Conservation (phyloP, 129 eudicot species). For the Artemisia argyi region DNA sequence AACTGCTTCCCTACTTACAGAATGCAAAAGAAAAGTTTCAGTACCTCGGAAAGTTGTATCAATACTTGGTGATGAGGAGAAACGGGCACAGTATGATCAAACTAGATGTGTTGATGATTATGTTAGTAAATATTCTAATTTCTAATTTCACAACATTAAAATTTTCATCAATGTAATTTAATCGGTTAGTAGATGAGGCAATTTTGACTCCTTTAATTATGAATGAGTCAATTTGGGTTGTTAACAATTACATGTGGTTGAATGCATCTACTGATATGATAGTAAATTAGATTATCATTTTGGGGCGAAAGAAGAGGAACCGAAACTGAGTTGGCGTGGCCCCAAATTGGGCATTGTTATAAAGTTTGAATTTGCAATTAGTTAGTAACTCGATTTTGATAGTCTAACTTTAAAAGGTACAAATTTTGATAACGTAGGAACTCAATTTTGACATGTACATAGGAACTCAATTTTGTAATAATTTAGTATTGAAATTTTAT, state of each 20-base stretch:
- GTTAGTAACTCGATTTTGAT: too few relatives aligned
- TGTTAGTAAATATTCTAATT: slow-evolving; percentile 40
- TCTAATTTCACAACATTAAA: not conserved
- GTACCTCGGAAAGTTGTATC: slow-evolving; percentile 80
- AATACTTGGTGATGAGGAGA: slow-evolving; percentile 85
- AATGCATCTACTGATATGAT: too few relatives aligned
- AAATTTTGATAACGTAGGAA: too few relatives aligned
- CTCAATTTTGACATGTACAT: too few relatives aligned
- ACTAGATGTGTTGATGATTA: slow-evolving; percentile 79
- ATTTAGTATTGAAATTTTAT: too few relatives aligned
- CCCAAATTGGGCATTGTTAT: too few relatives aligned
- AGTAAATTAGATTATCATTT: not conserved
- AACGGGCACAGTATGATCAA: slow-evolving; percentile 73
- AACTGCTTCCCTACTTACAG: slow-evolving; percentile 28
- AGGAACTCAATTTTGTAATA: too few relatives aligned
- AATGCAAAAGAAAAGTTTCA: slow-evolving; percentile 82
- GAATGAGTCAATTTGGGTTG: not conserved
- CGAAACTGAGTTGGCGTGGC: too few relatives aligned
- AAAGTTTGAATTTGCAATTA: too few relatives aligned
- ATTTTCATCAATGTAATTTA: not conserved
- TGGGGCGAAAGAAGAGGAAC: too few relatives aligned
- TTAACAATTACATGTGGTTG: not conserved
- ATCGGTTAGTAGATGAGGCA: not conserved
- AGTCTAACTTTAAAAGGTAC: too few relatives aligned
- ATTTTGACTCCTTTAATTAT: not conserved